Evolutionary conservation across 2,329 filamentous ascomycete genomes (phyloP), one percentile per base, ranked within the genome.

Genomic region (Cytospora piceae): DNA sequence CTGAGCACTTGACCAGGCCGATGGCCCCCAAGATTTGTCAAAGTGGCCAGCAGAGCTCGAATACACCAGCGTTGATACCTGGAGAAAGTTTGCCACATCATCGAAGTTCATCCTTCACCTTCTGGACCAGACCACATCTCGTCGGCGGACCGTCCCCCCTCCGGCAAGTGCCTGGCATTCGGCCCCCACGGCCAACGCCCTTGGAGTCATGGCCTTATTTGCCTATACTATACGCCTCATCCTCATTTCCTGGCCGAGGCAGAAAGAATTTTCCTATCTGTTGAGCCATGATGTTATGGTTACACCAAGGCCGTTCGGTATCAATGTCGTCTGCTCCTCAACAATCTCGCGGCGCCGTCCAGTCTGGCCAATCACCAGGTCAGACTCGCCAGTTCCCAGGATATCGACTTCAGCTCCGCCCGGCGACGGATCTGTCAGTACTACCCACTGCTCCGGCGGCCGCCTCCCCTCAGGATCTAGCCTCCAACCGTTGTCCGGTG

Each of bases 291-390:
- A 58, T 7, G 37, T 29, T 32, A 37, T 17, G 24, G 53, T 42
- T 60, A 58, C 60, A 34, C 55, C 55, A 53, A 42, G 32, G 58
- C 53, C 49, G 27, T 51, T 49, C 32, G 34, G 29, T n/a, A 51
- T 34, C 59, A 27, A 52, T 58, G 51, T 52, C 59, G 55, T 52
- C 59, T 68, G 56, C 63, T 66, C 63, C 63, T 61, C 63, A 58
- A 51, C 46, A 49, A 49, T 49, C 4, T 60, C 63, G 32, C 29
- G 39, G 34, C 37, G 11, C 22, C 29, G 56, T n/a, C 34, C 11
- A 14, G 20, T 24, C 31, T 46, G 37, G 42, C 66, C 66, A 66
- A 68, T 63, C 56, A 65, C 27, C 27, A 32, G 20, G 22, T 31
- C n/a, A 29, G 57, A 54, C 22, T n/a, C 15, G 24, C 49, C 46